phyloP scores from a whole-genome alignment of 2,329 filamentous ascomycete genomes.

The Aureobasidium leucospermi region DNA sequence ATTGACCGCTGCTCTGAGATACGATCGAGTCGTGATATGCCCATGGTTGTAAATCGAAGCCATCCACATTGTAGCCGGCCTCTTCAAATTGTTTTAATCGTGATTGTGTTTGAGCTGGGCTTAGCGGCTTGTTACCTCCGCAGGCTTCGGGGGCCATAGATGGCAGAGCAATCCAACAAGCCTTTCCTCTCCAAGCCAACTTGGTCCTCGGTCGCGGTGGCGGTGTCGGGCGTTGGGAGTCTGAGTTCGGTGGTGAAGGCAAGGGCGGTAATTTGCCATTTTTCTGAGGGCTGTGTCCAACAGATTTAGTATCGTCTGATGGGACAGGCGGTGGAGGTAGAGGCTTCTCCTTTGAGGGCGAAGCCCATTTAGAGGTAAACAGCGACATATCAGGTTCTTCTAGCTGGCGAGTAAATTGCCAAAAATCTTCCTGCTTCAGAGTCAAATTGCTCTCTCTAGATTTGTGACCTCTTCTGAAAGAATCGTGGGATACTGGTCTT shows the following conservation, averaged over 20 bases:
- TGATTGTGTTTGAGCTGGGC: constrained; percentile 46
- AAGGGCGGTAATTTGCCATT: neutral
- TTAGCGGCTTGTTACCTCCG: constrained; percentile 37
- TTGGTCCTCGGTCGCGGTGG: constrained; percentile 37
- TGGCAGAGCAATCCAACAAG: constrained; percentile 39
- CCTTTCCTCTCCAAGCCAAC: constrained; percentile 39
- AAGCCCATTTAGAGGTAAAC: constrained; percentile 4
- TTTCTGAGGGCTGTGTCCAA: neutral
- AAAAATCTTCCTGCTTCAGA: constrained; percentile 44
- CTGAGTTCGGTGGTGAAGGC: neutral
- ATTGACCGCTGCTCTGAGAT: constrained; percentile 60
- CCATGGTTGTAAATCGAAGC: constrained; percentile 55
- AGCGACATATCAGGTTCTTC: constrained; percentile 11
- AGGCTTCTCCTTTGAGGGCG: constrained; percentile 9
- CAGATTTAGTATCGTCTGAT: neutral
- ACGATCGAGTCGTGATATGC: neutral
- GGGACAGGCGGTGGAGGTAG: constrained; percentile 4
- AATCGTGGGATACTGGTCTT: constrained; percentile 4
- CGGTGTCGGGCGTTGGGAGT: constrained; percentile 15
- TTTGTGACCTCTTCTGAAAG: constrained; percentile 29
- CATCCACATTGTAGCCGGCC: constrained; percentile 60
- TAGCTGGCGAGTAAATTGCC: constrained; percentile 26
- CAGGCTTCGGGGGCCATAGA: constrained; percentile 35
- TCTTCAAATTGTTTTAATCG: constrained; percentile 62
- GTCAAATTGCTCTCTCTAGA: constrained; percentile 39